Evolutionary conservation across 2,329 filamentous ascomycete species (phyloP).

Genomic region (Fusarium duplospermum): DNA sequence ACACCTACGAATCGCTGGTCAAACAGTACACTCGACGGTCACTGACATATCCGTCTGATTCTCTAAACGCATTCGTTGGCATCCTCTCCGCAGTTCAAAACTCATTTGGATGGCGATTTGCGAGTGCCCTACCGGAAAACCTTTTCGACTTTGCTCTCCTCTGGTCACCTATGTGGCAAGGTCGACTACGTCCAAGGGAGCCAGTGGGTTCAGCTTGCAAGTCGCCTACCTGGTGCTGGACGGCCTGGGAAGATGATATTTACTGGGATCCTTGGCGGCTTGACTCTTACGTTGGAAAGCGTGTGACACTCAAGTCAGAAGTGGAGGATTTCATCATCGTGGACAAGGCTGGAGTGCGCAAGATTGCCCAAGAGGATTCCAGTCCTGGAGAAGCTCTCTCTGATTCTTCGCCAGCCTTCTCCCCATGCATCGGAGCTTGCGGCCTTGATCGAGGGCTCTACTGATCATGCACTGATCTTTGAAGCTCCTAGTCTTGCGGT

Average conservation of each 20-base stretch:
- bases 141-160: neutral
- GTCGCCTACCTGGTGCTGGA: neutral
- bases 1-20: neutral
- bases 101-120: neutral
- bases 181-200: neutral
- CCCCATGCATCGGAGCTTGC: neutral
- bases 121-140: neutral
- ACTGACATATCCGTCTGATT: neutral
- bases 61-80: neutral
- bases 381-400: neutral
- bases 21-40: neutral
- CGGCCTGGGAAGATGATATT: neutral
- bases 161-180: neutral
- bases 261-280: neutral
- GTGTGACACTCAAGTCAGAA: neutral
- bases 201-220: neutral
- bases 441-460: neutral
- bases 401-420: neutral
- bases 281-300: neutral
- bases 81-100: neutral
- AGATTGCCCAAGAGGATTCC: neutral
- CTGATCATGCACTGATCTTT: neutral
- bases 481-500: neutral
- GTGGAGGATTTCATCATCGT: neutral
- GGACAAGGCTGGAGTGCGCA: neutral